A percentile compares a stretch with the other conserved stretches of the same genome.
Evolutionary conservation across 2,329 filamentous ascomycete genomes (phyloP).

Genomic region (Diaporthe vexans): DNA sequence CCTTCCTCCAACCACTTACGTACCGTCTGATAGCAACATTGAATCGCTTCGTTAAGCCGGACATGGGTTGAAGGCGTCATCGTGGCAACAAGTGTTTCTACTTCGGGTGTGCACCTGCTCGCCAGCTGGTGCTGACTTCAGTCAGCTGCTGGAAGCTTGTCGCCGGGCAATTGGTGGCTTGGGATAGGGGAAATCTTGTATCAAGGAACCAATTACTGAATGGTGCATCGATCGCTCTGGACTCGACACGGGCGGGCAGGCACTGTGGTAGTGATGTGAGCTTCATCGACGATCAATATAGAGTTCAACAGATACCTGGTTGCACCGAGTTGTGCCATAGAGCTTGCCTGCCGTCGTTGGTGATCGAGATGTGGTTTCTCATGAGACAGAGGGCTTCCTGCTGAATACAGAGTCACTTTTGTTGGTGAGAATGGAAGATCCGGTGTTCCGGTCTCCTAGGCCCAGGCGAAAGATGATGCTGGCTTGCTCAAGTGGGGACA

Average conservation of each 20-base stretch:
- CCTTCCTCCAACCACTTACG: no score
- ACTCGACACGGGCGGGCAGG: not conserved
- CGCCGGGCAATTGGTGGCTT: not conserved
- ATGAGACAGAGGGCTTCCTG: no score
- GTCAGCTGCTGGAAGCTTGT: not conserved
- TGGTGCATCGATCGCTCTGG: not conserved
- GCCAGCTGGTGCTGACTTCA: constrained; percentile 29
- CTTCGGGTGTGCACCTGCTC: not conserved
- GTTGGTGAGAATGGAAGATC: no score
- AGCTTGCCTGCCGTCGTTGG: not conserved
- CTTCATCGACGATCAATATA: not conserved
- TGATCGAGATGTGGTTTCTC: not conserved
- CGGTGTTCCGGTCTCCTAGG: no score
- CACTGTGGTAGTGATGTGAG: not conserved
- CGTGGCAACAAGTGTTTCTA: no score
- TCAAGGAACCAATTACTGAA: not conserved
- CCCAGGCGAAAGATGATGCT: no score
- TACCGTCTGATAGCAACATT: no score
- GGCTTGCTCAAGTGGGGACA: no score
- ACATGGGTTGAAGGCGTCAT: not conserved
- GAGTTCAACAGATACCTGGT: not conserved
- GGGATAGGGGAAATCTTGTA: no score
- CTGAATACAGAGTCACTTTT: not conserved
- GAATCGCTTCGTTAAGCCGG: not conserved
- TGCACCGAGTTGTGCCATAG: no score